Base-by-base conservation (phyloP, 257 asterid genomes). In the Solanum clarkiae region DNA sequence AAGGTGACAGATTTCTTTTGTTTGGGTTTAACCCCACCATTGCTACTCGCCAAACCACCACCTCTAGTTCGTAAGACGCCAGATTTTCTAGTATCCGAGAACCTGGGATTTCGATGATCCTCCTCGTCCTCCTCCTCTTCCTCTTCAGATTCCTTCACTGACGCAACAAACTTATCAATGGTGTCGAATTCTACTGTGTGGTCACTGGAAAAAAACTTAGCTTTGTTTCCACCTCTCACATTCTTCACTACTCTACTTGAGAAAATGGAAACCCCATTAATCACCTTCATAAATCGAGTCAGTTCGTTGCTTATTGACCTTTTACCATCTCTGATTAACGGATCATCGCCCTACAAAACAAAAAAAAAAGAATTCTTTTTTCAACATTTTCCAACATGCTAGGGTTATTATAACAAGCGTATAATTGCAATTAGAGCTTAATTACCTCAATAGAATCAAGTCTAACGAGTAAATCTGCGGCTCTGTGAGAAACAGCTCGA, bases 241-340 rank as follows among this genome's bases (percentile, higher is more conserved):
- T 81, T 89, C 84, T 85, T 88, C 45, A 81, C 82, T 32, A 90
- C 68, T 79, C 90, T 87, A 86, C 84, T 80, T 17, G 93, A 88
- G 85, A 86, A 29, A 69, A 89, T 87, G 26, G 71, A 68, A 72
- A 68, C 69, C 65, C 91, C 94, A 47, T 91, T 93, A 86, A 93
- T 83, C 26, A 86, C 89, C 86, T 93, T 94, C 89, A 95, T 68
- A 42, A 94, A 92, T 8, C 63, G 83, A 89, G 88, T 70, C 87
- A 95, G 77, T 84, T 95, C 98, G 80, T 91, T 84, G 69, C 87
- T 87, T 84, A 94, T 70, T 24, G 95, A 91, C 32, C 40, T 91
- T 85, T 90, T 94, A 71, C 97, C 98, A 90, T 93, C 92, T 86
- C 97, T 90, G 89, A 95, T 91, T 95, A 95, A 90, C 14, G 97